Evolutionary conservation across 73 alveolate genomes (phyloP), one percentile per base, ranked within the genome.

Genomic region (Tetrahymena elliotti): DNA sequence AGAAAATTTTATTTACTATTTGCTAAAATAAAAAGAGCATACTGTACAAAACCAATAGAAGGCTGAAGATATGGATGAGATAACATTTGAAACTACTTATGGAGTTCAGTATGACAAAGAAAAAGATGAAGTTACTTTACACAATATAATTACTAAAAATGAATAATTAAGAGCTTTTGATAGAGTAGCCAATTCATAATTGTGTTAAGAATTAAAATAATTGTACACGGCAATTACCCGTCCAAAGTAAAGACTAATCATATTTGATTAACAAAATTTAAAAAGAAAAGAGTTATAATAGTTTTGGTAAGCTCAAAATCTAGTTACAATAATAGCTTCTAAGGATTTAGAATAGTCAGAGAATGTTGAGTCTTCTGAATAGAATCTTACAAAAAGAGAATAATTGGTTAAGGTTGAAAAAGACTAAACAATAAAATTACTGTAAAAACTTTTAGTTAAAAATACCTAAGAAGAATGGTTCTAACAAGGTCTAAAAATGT

Each of bases 201-300:
- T 98, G 36, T 98, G 99, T 53, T 96, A 95, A 37, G 99, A 98
- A 83, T 96, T 98, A 16, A 98, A 98, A 93, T 95, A 96, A 88
- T 93, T 98, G n/a, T 98, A 98, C 93, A 99, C 98, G 27, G 98
- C 99, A 18, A 97, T 98, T 41, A 98, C 99, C 36, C 93, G 99
- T 53, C 99, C 99, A 0, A 98, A 97, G 97, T 68, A 95, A 34
- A 97, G 98, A 68, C 95, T 98, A 13, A 84, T 98, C 34, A 97
- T 98, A 84, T 98, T 83, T 94, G 99, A 98, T 93, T 95, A 97
- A 82, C 95, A 95, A 36, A 94, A 94, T 22, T 95, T 84, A 36
- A 94, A 93, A 39, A 97, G 98, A 96, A 53, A 83, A 93, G 94
- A 96, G 11, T 95, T 98, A 83, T 68, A 94, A 94, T 83, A 93